A percentile compares a stretch with the other conserved stretches of the same genome.
These are phyloP conservation scores for Zymoseptoria crescenta DNA, from an alignment of 2,329 filamentous ascomycete species.

Conservation along the genomic window DNA sequence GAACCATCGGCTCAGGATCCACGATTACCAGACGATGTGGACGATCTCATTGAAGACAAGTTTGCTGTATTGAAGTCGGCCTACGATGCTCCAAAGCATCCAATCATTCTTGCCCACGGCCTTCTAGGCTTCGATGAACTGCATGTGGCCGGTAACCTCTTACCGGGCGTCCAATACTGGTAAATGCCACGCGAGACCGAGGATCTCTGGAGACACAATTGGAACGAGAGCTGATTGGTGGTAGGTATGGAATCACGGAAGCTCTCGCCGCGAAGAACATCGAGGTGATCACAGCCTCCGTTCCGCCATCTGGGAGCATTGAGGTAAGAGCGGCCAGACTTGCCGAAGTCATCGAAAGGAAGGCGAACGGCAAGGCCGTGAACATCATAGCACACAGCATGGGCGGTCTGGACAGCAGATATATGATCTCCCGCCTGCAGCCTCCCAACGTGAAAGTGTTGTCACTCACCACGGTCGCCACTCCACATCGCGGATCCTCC, in stretches of 20 bases:
- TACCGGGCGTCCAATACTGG: slow-evolving; percentile 58
- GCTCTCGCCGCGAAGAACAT: slow-evolving; percentile 49
- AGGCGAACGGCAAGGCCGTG: slow-evolving; percentile 49
- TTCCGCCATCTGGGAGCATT: slow-evolving; percentile 53
- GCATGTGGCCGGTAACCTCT: slow-evolving; percentile 37
- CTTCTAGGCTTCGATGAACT: slow-evolving; percentile 59
- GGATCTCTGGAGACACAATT: background rate
- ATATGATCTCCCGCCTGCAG: slow-evolving; percentile 54
- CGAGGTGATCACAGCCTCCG: slow-evolving; percentile 53
- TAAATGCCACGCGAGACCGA: background rate
- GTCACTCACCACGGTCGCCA: slow-evolving; percentile 56
- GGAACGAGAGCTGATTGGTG: background rate
- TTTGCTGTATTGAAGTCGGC: slow-evolving; percentile 51
- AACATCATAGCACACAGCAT: slow-evolving; percentile 50
- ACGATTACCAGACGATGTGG: slow-evolving; percentile 16
- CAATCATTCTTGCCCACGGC: slow-evolving; percentile 58
- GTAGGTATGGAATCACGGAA: slow-evolving; percentile 49
- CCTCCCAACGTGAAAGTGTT: slow-evolving; percentile 67
- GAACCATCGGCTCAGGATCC: slow-evolving; percentile 14
- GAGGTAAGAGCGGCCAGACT: slow-evolving; percentile 50
- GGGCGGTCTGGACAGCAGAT: slow-evolving; percentile 54
- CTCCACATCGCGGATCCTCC: slow-evolving; percentile 53
- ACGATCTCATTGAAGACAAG: slow-evolving; percentile 42
- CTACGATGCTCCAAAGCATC: slow-evolving; percentile 49
- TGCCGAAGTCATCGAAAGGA: slow-evolving; percentile 44